Conservation (phyloP, 2,329 filamentous ascomycete species). For the Claviceps pazoutovae region DNA sequence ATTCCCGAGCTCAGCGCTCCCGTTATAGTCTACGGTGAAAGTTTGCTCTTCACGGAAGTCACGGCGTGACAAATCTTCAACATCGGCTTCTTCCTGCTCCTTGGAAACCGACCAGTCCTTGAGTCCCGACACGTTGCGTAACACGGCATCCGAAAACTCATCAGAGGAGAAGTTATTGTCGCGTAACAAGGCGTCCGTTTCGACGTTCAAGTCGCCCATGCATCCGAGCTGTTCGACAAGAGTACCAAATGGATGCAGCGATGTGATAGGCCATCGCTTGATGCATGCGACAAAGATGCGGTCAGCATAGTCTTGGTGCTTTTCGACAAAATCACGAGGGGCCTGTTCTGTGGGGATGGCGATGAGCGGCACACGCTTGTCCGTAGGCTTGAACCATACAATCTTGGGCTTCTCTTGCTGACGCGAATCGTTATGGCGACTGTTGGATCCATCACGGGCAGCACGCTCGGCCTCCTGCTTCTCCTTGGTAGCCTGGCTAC, state of each 20-base stretch:
- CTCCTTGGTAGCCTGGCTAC: constrained; percentile 97
- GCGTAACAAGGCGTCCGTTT: constrained; percentile 89
- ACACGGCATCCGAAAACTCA: constrained; percentile 91
- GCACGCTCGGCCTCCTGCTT: constrained; percentile 96
- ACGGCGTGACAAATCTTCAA: constrained; percentile 57
- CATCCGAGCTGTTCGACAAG: constrained; percentile 92
- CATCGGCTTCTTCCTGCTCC: constrained; percentile 50
- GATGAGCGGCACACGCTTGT: constrained; percentile 95
- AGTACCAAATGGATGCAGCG: constrained; percentile 95
- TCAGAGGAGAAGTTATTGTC: constrained; percentile 99
- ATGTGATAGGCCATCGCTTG: constrained; percentile 98
- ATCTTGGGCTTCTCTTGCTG: constrained; percentile 95
- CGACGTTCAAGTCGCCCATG: constrained; percentile 94
- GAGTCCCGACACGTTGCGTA: constrained; percentile 71
- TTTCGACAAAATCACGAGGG: constrained; percentile 94
- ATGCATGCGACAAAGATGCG: constrained; percentile 98
- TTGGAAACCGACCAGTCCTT: constrained; percentile 81
- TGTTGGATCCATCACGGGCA: constrained; percentile 65
- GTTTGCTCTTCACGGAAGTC: constrained; percentile 81
- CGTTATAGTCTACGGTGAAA: constrained; percentile 87
- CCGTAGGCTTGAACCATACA: constrained; percentile 99
- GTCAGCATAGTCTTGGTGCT: constrained; percentile 93
- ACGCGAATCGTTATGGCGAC: constrained; percentile 63
- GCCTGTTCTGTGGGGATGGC: constrained; percentile 97
- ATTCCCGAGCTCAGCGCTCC: constrained; percentile 77